These are phyloP conservation scores for Tolypocladium album DNA, from an alignment of 2,329 filamentous ascomycete species.

Conservation along the genomic window DNA sequence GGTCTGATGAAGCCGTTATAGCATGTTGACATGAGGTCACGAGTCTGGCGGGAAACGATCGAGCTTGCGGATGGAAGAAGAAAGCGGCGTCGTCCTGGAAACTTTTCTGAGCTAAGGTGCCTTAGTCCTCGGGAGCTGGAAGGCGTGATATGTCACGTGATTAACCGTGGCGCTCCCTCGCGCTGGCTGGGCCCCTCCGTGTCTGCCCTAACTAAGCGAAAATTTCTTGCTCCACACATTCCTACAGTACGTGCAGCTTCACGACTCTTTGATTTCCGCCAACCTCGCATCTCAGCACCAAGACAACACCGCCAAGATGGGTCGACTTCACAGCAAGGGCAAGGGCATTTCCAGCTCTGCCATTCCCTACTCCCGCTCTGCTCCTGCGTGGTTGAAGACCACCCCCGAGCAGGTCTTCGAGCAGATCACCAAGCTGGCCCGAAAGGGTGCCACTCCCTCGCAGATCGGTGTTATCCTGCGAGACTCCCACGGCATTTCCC, in stretches of 20 bases:
- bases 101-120: neutral
- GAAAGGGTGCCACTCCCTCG: slow-evolving; percentile 96
- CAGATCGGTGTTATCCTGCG: slow-evolving; percentile 98
- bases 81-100: neutral
- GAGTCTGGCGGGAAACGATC: neutral
- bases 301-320: slow-evolving; percentile 56
- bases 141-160: neutral
- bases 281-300: slow-evolving; percentile 23
- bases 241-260: slow-evolving; percentile 13
- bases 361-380: slow-evolving; percentile 89
- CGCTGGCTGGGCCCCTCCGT: neutral
- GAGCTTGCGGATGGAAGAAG: neutral
- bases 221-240: slow-evolving; percentile 31
- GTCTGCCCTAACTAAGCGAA: slow-evolving; percentile 36
- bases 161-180: neutral
- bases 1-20: neutral
- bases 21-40: neutral
- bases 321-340: slow-evolving; percentile 98
- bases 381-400: slow-evolving; percentile 96
- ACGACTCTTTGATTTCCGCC: slow-evolving; percentile 13
- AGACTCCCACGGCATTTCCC: slow-evolving; percentile 95
- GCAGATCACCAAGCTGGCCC: slow-evolving; percentile 98
- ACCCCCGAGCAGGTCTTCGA: slow-evolving; percentile 97
- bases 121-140: neutral
- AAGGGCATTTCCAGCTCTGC: slow-evolving; percentile 97